Evolutionary conservation across 805 yeast genomes (phyloP).

Genomic region (Yamadazyma olivae): DNA sequence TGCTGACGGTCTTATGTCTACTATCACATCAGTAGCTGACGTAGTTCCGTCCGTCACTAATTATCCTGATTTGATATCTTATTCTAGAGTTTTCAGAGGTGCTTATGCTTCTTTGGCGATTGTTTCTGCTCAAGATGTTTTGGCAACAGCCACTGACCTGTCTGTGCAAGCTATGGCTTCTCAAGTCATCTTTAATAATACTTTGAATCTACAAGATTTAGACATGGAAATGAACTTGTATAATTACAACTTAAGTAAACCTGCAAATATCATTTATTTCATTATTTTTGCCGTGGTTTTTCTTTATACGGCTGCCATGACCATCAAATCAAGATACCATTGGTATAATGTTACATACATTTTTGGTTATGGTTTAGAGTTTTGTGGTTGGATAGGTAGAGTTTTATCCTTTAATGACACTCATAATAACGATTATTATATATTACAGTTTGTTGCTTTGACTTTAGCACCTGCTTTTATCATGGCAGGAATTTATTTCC

Average conservation of each 20-base stretch:
- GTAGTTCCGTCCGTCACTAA: background rate
- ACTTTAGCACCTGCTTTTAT: slow-evolving; percentile 42
- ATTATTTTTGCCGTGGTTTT: slow-evolving; percentile 23
- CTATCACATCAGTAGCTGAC: slow-evolving; percentile 5
- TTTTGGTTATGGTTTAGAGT: slow-evolving; percentile 34
- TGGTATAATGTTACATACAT: slow-evolving; percentile 40
- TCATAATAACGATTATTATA: slow-evolving; percentile 18
- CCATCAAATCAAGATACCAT: slow-evolving; percentile 29
- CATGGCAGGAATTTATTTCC: slow-evolving; percentile 41
- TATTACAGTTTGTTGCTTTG: slow-evolving; percentile 32
- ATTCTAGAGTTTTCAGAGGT: slow-evolving; percentile 27
- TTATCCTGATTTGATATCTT: slow-evolving; percentile 14
- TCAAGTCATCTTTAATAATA: slow-evolving; percentile 28
- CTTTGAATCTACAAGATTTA: slow-evolving; percentile 29
- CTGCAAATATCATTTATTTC: slow-evolving; percentile 32
- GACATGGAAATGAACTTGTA: slow-evolving; percentile 28
- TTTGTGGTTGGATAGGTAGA: slow-evolving; percentile 38
- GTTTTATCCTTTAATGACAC: slow-evolving; percentile 25
- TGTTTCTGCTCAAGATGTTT: slow-evolving; percentile 30
- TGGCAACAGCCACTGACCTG: slow-evolving; percentile 37
- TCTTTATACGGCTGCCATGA: slow-evolving; percentile 24
- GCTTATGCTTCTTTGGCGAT: slow-evolving; percentile 36
- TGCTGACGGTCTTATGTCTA: slow-evolving; percentile 5
- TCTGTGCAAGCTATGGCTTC: slow-evolving; percentile 26
- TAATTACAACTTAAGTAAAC: slow-evolving; percentile 19